phyloP scores from a whole-genome alignment of 2,329 filamentous ascomycete species.

The Lasiodiplodia sp. region DNA sequence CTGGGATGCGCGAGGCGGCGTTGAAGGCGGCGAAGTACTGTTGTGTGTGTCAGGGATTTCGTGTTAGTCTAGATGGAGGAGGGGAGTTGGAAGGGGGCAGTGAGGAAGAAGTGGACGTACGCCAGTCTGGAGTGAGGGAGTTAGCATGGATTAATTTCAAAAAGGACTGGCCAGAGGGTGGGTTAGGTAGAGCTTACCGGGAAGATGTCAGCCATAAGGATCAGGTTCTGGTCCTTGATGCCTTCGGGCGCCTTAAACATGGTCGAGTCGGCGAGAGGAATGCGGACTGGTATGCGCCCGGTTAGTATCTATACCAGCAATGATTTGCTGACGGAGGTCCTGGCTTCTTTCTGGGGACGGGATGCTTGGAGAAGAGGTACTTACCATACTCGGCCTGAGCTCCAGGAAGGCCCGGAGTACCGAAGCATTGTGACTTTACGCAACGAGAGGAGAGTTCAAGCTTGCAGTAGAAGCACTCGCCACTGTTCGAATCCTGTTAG shows the following conservation, averaged over 20 bases:
- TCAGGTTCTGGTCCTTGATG: slow-evolving; percentile 75
- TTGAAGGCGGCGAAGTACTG: slow-evolving; percentile 80
- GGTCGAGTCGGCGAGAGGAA: slow-evolving; percentile 82
- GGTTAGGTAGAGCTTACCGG: slow-evolving; percentile 63
- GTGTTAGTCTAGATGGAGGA: neutral
- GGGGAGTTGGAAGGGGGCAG: neutral
- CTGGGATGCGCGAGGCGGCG: slow-evolving; percentile 70
- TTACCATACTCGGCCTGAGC: slow-evolving; percentile 77
- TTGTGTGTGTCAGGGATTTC: neutral
- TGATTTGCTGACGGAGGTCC: neutral
- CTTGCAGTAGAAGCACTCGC: slow-evolving; percentile 84
- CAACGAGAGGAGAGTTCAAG: slow-evolving; percentile 80
- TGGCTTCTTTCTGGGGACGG: neutral
- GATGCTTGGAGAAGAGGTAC: neutral
- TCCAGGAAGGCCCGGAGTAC: slow-evolving; percentile 73
- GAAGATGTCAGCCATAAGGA: slow-evolving; percentile 94
- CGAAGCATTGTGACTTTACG: slow-evolving; percentile 73
- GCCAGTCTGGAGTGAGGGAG: neutral
- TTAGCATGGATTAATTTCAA: neutral
- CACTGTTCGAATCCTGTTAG: slow-evolving; percentile 37
- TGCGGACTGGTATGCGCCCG: slow-evolving; percentile 53
- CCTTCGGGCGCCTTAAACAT: slow-evolving; percentile 74
- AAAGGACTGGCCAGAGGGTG: too few species aligned
- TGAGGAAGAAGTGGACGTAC: neutral
- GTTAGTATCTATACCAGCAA: neutral